Percentiles rank a stretch among this genome's conserved stretches.
Evolutionary conservation across 441 rosid genomes (phyloP).

Genomic region (Rhodomyrtus psidioides): DNA sequence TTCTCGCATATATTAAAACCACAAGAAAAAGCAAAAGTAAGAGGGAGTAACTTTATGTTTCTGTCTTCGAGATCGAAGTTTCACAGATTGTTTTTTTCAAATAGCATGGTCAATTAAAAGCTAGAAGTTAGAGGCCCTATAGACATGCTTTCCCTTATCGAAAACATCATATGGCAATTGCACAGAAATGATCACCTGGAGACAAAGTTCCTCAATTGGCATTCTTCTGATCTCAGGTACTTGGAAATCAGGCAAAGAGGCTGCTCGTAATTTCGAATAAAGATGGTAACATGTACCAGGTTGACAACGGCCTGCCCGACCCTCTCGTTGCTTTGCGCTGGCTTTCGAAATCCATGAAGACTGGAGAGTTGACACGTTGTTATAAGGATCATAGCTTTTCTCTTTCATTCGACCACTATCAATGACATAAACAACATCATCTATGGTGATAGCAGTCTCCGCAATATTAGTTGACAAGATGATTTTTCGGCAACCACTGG

Average conservation of each 20-base stretch:
- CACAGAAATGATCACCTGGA: conserved; percentile 51
- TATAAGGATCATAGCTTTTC: conserved; percentile 93
- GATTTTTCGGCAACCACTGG: conserved; percentile 83
- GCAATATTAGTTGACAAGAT: conserved; percentile 93
- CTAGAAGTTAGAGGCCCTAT: not conserved
- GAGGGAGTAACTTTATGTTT: not conserved
- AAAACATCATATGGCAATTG: not conserved
- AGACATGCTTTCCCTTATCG: not conserved
- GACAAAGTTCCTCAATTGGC: conserved; percentile 94
- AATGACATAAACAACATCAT: conserved; percentile 96
- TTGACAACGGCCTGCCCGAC: conserved; percentile 98
- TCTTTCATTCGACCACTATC: conserved; percentile 98
- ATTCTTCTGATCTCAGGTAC: conserved; percentile 92
- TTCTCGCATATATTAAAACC: not conserved
- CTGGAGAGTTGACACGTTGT: conserved; percentile 87
- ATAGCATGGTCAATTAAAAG: not conserved
- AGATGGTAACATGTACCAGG: conserved; percentile 97
- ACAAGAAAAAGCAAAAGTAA: not conserved
- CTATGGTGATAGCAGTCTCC: conserved; percentile 89
- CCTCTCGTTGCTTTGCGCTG: conserved; percentile 93
- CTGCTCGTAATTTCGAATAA: conserved; percentile 72
- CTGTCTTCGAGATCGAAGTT: not conserved
- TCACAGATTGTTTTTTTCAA: not conserved
- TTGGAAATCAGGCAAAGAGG: conserved; percentile 76
- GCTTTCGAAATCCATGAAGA: conserved; percentile 96